phyloP scores from a whole-genome alignment of 768 basidiomycete genomes.

The Pleurotus platypus region DNA sequence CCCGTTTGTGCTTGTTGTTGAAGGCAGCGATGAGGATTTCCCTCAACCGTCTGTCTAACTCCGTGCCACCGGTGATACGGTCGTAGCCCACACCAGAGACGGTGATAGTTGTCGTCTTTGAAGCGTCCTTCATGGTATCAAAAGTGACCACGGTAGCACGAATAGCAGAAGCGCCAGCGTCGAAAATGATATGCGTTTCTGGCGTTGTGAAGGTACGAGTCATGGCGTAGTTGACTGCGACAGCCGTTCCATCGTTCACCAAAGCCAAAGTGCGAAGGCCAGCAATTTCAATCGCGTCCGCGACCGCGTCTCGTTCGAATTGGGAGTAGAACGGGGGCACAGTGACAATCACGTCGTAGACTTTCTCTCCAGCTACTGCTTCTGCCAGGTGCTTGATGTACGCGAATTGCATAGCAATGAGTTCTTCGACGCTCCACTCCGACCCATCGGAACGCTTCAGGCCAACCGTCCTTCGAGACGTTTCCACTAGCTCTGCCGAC shows the following conservation, averaged over 20 bases:
- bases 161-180: constrained; percentile 84
- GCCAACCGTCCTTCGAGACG: constrained; percentile 56
- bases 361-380: constrained; percentile 65
- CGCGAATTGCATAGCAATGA: constrained; percentile 89
- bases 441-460: constrained; percentile 59
- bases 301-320: constrained; percentile 86
- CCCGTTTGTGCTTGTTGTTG: constrained; percentile 63
- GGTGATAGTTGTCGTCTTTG: constrained; percentile 63
- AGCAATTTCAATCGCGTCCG: constrained; percentile 89
- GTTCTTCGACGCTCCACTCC: constrained; percentile 84
- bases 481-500: constrained; percentile 47
- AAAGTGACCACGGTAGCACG: constrained; percentile 78
- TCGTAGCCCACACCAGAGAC: constrained; percentile 85
- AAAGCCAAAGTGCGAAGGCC: constrained; percentile 81
- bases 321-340: constrained; percentile 91
- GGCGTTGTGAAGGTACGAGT: constrained; percentile 78
- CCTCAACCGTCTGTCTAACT: constrained; percentile 78
- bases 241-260: constrained; percentile 89
- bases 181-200: constrained; percentile 90
- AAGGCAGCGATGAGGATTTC: constrained; percentile 79
- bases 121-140: constrained; percentile 46
- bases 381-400: constrained; percentile 91
- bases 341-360: constrained; percentile 82
- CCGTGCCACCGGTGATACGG: constrained; percentile 71
- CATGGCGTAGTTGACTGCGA: constrained; percentile 99